These are phyloP conservation scores for Mycena filopes DNA, from an alignment of 768 basidiomycete genomes.

Conservation along the genomic window DNA sequence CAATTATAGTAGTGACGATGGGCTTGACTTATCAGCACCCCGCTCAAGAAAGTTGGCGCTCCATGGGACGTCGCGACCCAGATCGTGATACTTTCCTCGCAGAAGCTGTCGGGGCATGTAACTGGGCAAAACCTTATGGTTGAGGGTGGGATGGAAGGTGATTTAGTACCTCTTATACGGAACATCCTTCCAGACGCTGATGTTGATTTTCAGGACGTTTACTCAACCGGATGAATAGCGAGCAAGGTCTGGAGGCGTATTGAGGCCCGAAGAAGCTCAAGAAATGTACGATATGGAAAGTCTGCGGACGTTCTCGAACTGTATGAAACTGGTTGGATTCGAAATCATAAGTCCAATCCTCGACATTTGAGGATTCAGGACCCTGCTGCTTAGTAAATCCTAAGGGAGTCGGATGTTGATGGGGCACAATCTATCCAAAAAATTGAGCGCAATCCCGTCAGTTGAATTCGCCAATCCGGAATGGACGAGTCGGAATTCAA, in stretches of 20 bases:
- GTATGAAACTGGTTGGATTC: no score
- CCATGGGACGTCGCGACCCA: conserved; percentile 75
- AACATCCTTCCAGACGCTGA: no score
- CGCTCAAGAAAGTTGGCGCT: conserved; percentile 73
- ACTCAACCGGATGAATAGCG: conserved; percentile 3
- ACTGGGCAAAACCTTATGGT: conserved; percentile 78
- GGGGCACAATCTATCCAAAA: no score
- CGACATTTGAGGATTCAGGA: no score
- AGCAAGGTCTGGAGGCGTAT: conserved; percentile 10
- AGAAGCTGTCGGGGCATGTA: conserved; percentile 73
- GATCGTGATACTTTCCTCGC: conserved; percentile 69
- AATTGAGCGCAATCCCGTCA: no score
- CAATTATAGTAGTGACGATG: no score
- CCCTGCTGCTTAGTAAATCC: no score
- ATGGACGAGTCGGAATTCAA: no score
- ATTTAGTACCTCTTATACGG: conserved; percentile 11
- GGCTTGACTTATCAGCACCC: conserved; percentile 57
- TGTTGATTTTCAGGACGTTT: not conserved
- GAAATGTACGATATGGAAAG: not conserved
- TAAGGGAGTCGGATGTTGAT: no score
- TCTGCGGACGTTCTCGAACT: no score
- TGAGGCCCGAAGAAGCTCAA: not conserved
- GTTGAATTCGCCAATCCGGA: no score
- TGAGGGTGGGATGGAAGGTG: conserved; percentile 84
- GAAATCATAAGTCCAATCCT: no score